Percentiles rank a stretch among this genome's conserved stretches.
phyloP scores from a whole-genome alignment of 202 grass and related monocot species.

The Carex arenaria region DNA sequence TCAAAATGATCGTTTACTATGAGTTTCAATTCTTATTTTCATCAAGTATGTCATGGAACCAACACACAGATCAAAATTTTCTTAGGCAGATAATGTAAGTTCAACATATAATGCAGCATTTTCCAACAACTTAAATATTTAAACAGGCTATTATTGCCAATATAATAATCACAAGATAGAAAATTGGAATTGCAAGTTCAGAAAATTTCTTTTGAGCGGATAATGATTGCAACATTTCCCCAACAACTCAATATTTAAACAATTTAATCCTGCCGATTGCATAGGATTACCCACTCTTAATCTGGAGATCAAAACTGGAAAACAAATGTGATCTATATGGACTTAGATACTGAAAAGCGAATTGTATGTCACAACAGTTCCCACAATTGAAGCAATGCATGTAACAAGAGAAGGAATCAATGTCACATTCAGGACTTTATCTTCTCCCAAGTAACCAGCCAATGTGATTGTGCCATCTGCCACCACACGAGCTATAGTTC shows the following conservation, averaged over 20 bases:
- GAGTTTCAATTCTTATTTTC: neutral
- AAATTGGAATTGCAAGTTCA: neutral
- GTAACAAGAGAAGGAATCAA: conserved; percentile 78
- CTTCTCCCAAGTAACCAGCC: conserved; percentile 66
- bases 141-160: neutral
- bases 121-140: neutral
- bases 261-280: neutral
- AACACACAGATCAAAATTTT: neutral
- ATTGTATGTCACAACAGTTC: conserved; percentile 78
- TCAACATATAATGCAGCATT: conserved; percentile 1
- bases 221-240: neutral
- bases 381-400: conserved; percentile 49
- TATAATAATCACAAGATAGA: neutral
- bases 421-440: conserved; percentile 77
- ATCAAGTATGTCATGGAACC: neutral
- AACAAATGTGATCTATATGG: neutral
- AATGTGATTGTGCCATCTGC: conserved; percentile 80
- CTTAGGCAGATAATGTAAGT: neutral
- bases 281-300: neutral
- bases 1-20: neutral
- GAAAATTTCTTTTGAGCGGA: neutral
- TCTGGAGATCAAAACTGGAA: conserved; percentile 16
- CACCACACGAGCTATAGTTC: conserved; percentile 76
- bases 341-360: conserved; percentile 42
- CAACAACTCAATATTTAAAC: neutral